Evolutionary conservation across 768 basidiomycete species (phyloP).

Genomic region (Macrolepiota albuminosa): DNA sequence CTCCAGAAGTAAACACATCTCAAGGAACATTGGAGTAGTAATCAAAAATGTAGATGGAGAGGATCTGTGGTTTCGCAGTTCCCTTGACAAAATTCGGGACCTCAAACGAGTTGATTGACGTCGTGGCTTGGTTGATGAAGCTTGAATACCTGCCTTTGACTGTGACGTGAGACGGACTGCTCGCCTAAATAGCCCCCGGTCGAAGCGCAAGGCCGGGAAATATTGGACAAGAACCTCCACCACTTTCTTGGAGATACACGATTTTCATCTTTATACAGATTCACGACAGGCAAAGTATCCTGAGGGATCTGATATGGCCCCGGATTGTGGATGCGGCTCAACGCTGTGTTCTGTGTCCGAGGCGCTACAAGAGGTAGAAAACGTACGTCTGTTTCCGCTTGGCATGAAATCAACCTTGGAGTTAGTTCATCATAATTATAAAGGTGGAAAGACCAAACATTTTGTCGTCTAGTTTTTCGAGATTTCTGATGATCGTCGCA

Average conservation of each 20-base stretch:
- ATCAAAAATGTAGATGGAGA: neutral
- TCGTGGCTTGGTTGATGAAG: neutral
- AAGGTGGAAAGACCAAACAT: neutral
- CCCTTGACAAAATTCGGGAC: neutral
- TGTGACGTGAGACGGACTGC: too few species aligned
- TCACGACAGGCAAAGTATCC: too few species aligned
- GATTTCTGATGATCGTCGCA: neutral
- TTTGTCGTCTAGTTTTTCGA: neutral
- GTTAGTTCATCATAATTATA: too few species aligned
- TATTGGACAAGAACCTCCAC: neutral
- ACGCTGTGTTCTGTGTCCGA: neutral
- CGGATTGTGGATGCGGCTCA: neutral
- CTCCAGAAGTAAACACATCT: neutral
- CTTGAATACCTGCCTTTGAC: too few species aligned
- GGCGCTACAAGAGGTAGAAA: neutral
- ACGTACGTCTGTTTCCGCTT: neutral
- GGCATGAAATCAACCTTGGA: neutral
- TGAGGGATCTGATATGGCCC: neutral
- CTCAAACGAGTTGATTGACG: neutral
- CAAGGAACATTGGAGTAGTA: neutral
- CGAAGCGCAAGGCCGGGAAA: neutral
- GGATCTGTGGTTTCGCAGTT: neutral
- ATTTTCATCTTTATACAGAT: neutral
- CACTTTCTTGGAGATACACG: neutral
- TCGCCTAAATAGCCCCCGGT: neutral